Evolutionary conservation across 306 rosid species (phyloP).

Genomic region (Pterocarpus santalinus): DNA sequence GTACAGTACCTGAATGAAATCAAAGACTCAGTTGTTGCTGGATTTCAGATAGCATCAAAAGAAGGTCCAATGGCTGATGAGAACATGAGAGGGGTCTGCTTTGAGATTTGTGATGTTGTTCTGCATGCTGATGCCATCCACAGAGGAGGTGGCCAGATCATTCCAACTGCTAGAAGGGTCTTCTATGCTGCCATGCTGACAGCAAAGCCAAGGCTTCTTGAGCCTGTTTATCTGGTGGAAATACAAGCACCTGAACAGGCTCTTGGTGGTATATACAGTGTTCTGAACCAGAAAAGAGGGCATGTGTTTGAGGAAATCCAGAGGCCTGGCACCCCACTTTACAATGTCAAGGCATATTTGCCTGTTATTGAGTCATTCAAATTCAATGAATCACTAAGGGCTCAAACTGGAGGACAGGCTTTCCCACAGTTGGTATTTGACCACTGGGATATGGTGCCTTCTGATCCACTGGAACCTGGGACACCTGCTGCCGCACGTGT

Average conservation of each 20-base stretch:
- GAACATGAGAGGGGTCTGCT: no score
- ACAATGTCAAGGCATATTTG: constrained; percentile 69
- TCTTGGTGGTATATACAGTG: constrained; percentile 75
- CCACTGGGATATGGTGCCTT: constrained; percentile 78
- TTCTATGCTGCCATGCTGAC: no score
- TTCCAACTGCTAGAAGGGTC: no score
- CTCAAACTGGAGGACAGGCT: constrained; percentile 68
- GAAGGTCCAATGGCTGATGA: no score
- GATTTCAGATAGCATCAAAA: no score
- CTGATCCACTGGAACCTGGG: constrained; percentile 73
- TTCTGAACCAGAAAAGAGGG: constrained; percentile 73
- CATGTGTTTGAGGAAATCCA: constrained; percentile 70
- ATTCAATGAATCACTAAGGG: constrained; percentile 62
- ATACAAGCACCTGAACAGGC: constrained; percentile 80
- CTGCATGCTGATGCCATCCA: no score
- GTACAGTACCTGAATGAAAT: no score
- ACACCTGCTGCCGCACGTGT: constrained; percentile 64
- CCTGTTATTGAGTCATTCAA: constrained; percentile 71
- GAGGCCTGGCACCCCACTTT: constrained; percentile 69
- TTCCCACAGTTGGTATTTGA: constrained; percentile 80
- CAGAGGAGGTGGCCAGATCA: no score
- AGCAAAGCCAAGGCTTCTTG: no score
- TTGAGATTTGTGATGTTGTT: no score
- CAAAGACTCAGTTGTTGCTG: no score
- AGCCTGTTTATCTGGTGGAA: constrained; percentile 29